Conservation (phyloP, 2,329 filamentous ascomycete species). For the Talaromyces funiculosus region DNA sequence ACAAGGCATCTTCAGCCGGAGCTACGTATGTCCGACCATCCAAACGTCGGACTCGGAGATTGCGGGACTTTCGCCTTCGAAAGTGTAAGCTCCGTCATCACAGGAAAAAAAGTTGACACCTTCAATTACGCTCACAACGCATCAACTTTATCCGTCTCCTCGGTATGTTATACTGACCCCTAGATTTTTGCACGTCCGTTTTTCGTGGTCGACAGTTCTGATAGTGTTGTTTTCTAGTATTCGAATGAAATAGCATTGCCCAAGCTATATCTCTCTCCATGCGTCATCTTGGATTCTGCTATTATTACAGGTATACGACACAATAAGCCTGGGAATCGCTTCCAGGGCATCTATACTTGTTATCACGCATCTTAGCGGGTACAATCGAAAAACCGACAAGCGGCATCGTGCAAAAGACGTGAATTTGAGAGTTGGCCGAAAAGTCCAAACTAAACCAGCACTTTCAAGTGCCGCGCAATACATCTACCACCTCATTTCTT, state of each 20-base stretch:
- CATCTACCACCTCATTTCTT: neutral
- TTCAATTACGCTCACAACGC: neutral
- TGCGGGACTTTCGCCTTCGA: neutral
- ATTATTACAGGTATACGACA: slow-evolving; percentile 20
- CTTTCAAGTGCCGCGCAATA: neutral
- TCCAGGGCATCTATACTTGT: neutral
- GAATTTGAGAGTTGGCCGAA: neutral
- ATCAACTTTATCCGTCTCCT: neutral
- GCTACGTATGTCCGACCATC: slow-evolving; percentile 11
- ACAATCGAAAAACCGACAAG: neutral
- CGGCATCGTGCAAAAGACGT: neutral
- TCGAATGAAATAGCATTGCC: neutral
- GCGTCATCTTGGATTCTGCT: slow-evolving; percentile 19
- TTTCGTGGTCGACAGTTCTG: neutral
- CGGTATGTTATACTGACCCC: neutral
- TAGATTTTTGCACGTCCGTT: too few species aligned
- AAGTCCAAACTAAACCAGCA: neutral
- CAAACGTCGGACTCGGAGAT: slow-evolving; percentile 2
- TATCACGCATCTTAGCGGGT: neutral
- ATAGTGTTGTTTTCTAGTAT: neutral
- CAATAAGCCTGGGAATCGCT: slow-evolving; percentile 15
- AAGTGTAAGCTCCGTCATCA: slow-evolving; percentile 8
- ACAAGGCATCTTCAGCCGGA: slow-evolving; percentile 10
- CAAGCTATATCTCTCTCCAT: slow-evolving; percentile 12
- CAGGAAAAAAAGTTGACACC: neutral